Evolutionary conservation across 495 filamentous ascomycete genomes (phyloP), one percentile per base, ranked within the genome.

Genomic region (Tirmania nivea): DNA sequence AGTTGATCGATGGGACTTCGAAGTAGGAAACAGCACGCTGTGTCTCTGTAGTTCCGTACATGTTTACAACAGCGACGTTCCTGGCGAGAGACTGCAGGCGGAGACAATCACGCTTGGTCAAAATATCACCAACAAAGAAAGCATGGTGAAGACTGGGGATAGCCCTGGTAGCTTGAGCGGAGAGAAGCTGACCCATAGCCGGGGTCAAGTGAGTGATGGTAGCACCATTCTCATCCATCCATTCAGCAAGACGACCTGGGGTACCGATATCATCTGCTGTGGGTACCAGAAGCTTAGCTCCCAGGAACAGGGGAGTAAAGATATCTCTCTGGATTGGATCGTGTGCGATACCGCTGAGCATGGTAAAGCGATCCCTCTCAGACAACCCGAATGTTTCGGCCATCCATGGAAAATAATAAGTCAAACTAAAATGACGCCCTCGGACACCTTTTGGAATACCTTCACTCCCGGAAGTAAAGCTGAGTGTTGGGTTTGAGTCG

Each of bases 331-430:
- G 87, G 49, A 93, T 86, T 0, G 87, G 86, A 63, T 96, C 89
- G 60, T 94, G 88, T 1, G 85, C 82, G 51, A 84, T 88, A 34
- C 86, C 86, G 45, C 73, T 78, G 12, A 95, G 71, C 71, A 94
- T 82, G 0, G 87, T 88, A 59, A 94, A 95, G 51, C 76, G 75
- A 59, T 84, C 83, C 52, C 85, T 74, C 6, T 77, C 71, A 0
- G 77, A 79, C 12, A 94, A 75, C 34, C 75, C 67, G 64, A 95
- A 95, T 9, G 70, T 76, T 62, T 89, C 70, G 1, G 81, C 75
- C 90, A 97, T 97, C 89, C 88, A 97, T 14, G 76, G 74, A 62
- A 86, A 87, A 66, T 94, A 97, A 60, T 86, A 83, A 0, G 86
- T 76, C 52, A 95, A 66, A 49, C 78, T 83, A 69, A 80, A 97